Percentiles rank a stretch among this genome's conserved stretches.
Conservation (phyloP, 768 basidiomycete genomes). For the Lactifluus volemus region DNA sequence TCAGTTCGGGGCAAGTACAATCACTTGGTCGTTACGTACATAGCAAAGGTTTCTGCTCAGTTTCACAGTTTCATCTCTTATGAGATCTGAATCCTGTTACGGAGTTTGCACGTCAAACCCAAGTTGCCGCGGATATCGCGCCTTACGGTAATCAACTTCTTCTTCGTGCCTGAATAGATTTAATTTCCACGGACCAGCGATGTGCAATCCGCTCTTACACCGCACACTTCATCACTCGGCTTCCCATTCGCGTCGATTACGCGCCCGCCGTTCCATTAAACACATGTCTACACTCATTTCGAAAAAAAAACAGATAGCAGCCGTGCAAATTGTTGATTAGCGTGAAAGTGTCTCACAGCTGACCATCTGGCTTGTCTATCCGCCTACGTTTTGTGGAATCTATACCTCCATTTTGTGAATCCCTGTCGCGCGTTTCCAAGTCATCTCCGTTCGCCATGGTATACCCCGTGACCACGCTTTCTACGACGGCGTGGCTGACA, state of each 20-base stretch:
- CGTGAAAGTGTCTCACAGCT: not conserved
- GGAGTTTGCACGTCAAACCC: not conserved
- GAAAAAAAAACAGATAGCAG: not conserved
- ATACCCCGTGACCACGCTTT: conserved; percentile 57
- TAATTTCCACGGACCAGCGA: not conserved
- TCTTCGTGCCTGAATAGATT: not conserved
- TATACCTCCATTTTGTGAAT: not conserved
- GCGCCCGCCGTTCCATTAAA: not conserved
- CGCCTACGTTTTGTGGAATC: conserved; percentile 13
- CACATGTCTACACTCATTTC: not conserved
- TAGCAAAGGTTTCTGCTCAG: not conserved
- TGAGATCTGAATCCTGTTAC: not conserved
- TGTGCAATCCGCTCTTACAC: not conserved
- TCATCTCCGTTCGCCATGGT: conserved; percentile 32
- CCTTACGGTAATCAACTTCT: not conserved
- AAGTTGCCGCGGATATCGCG: conserved; percentile 3
- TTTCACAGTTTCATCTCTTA: not conserved
- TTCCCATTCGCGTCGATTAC: not conserved
- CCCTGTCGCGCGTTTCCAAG: conserved; percentile 9
- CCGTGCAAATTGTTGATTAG: not conserved
- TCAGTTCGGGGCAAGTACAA: not conserved
- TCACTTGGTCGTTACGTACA: not conserved
- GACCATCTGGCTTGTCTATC: not conserved
- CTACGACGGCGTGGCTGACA: conserved; percentile 57
- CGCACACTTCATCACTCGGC: conserved; percentile 1